Evolutionary conservation across 495 filamentous ascomycete genomes (phyloP), one percentile per base, ranked within the genome.

Genomic region (Penicillium salamii): DNA sequence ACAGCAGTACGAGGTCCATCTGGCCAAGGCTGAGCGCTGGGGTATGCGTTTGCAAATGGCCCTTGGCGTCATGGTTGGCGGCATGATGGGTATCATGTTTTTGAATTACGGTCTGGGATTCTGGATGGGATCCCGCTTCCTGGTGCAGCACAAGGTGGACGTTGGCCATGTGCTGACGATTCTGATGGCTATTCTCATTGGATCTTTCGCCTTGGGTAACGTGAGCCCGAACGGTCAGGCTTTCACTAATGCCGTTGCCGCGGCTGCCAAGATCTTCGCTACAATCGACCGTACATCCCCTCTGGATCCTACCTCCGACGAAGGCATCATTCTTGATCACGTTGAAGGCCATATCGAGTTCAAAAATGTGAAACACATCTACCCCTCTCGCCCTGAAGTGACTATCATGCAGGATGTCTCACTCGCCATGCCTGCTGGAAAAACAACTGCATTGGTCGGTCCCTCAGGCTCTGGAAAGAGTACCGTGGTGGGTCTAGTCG

Each of bases 221-320:
- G 87, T 96, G 33, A 85, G 86, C 0, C 92, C 92, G 0, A 90
- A 96, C 59, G 69, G 81, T 1, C 88, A 91, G 58, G 88, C 93
- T 24, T 92, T 95, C 61, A 88, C 84, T 2, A 91, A 82, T 9
- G 86, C 81, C 19, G 74, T 92, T 7, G 88, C 90, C 32, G 91
- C 93, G 5, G 90, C 89, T 11, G 76, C 80, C 21, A 96, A 98
- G 73, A 95, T 97, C 50, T 97, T 84, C 69, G 85, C 76, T 52
- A 95, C 91, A 2, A 97, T 98, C 55, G 91, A 97, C 59, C 87
- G 93, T 39, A 50, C 68, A n/a, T 97, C 93, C 1, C 91, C 91
- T 1, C 70, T 97, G 35, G 86, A 98, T 65, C 88, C 93, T 1
- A 84, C 80, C 18, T 79, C 79, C 3, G 81, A 89, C 0, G 77